phyloP scores from a whole-genome alignment of 139 green algal species.

The Coelastrella sp. region DNA sequence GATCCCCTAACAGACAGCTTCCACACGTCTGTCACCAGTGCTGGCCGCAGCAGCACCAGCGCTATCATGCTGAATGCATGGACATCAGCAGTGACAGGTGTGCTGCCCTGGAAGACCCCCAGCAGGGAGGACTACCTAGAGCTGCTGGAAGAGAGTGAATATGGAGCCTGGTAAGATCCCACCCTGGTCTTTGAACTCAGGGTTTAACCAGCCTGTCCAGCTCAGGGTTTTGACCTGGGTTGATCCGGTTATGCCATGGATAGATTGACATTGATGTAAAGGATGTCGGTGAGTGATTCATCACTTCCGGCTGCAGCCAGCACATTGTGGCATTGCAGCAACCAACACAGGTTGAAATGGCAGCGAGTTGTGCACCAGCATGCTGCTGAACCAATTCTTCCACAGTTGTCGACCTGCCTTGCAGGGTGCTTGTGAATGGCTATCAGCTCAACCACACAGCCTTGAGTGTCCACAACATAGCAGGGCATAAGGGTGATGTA shows the following conservation, averaged over 20 bases:
- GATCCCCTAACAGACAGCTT: background rate
- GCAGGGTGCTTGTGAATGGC: conserved; percentile 84
- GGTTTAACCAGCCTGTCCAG: background rate
- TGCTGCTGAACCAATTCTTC: too few species aligned
- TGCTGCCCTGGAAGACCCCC: conserved; percentile 54
- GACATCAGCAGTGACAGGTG: conserved; percentile 38
- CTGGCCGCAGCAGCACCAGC: conserved; percentile 12
- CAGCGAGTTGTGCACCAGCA: too few species aligned
- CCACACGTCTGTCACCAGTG: background rate
- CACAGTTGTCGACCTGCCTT: background rate
- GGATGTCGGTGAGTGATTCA: too few species aligned
- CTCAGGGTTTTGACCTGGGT: background rate
- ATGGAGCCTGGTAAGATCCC: conserved; percentile 59
- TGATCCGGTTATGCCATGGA: background rate
- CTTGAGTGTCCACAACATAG: conserved; percentile 80
- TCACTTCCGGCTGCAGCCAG: too few species aligned
- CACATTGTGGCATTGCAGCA: too few species aligned
- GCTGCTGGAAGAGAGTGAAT: conserved; percentile 64
- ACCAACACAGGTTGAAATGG: too few species aligned
- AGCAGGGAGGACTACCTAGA: conserved; percentile 54
- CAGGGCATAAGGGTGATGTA: conserved; percentile 55
- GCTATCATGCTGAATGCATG: conserved; percentile 19
- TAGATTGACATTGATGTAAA: too few species aligned
- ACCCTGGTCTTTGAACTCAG: background rate
- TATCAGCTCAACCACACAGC: conserved; percentile 90